Evolutionary conservation across 192 early-diverging fungal genomes (phyloP), one percentile per base, ranked within the genome.

Genomic region (Phycomyces nitens): DNA sequence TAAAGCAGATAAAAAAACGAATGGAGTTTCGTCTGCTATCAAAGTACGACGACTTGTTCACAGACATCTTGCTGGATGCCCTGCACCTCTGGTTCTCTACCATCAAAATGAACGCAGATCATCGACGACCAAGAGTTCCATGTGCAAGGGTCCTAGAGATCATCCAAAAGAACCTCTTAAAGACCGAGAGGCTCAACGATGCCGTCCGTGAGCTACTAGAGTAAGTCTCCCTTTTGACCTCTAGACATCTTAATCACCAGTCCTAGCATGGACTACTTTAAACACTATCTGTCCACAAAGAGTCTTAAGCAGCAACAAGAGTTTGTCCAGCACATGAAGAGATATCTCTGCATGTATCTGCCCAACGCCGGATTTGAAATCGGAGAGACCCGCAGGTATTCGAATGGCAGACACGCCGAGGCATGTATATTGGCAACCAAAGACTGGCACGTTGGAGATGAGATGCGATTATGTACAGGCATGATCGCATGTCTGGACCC

Each of bases 361-460:
- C 78, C 81, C 0, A 73, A 75, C 40, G 84, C 84, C 24, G 84
- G 84, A 16, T 83, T 75, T 59, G 84, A 85, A 62, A 79, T 85
- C 9, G 66, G 71, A 7, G 76, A 81, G 16, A 85, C 84, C 0
- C 58, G 62, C 42, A 61, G 84, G n/a, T 85, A 85, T 16, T 67
- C 77, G 6, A 61, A 66, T 9, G 75, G 74, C 0, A 69, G 66
- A 5, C 71, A 77, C 47, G 56, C 70, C 6, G 84, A 85, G n/a
- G 84, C 84, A 7, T 85, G 84, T 51, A 72, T 85, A 11, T 62
- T 80, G 9, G 81, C 79, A 0, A 85, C 74, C 5, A 78, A 77
- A 21, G 58, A 74, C 8, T 80, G 78, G 68, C 50, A 56, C 8
- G 68, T 63, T 3, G 85, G 85, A 9, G 71, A 79, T 22, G 75